Evolutionary conservation across 2,329 filamentous ascomycete genomes (phyloP).

Genomic region (Zarea fungicola): DNA sequence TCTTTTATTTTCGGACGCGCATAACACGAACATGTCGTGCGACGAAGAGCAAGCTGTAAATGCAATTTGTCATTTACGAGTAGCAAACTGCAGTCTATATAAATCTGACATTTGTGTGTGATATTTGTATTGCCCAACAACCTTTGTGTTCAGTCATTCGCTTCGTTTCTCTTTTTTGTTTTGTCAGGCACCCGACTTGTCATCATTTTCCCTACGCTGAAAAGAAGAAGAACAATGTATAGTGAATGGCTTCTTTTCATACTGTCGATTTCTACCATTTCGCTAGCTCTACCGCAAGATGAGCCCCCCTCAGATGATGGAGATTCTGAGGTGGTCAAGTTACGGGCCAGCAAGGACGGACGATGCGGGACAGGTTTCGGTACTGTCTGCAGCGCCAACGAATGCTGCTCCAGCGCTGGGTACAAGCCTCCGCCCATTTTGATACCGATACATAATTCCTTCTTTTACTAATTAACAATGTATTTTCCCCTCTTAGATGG

Average conservation of each 20-base stretch:
- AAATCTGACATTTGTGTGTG: no score
- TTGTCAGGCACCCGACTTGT: no score
- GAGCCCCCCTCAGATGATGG: background rate
- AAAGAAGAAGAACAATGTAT: no score
- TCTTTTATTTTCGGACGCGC: constrained; percentile 5
- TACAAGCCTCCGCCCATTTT: no score
- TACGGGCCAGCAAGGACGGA: constrained; percentile 28
- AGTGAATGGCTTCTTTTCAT: no score
- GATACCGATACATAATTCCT: no score
- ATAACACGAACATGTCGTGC: constrained; percentile 9
- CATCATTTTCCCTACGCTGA: no score
- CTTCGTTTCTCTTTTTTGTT: no score
- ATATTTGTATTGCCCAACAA: no score
- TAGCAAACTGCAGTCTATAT: background rate
- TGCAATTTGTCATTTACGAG: constrained; percentile 4
- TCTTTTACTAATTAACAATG: no score
- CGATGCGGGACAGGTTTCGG: constrained; percentile 37
- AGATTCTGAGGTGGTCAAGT: background rate
- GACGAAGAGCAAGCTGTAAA: background rate
- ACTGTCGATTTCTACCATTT: background rate
- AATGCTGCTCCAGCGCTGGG: constrained; percentile 41
- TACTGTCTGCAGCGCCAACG: constrained; percentile 27
- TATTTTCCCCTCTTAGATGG: no score
- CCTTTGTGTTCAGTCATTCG: no score
- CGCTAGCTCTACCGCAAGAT: background rate